phyloP scores from a whole-genome alignment of 257 asterid genomes.

The Anisodus acutangulus region DNA sequence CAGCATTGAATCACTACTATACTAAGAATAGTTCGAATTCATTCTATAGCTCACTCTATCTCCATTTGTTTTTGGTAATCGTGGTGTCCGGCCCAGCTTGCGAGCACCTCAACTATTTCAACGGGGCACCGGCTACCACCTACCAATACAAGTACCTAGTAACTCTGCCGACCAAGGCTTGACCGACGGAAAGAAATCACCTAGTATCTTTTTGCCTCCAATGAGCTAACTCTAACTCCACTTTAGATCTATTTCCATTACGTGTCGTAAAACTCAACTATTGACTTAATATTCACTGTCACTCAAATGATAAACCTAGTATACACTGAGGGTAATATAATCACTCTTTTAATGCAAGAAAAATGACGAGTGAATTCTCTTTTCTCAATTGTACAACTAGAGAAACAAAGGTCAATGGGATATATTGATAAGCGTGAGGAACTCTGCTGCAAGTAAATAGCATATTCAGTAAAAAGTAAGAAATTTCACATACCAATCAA shows the following conservation, averaged over 20 bases:
- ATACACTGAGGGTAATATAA: neutral
- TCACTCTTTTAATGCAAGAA: neutral
- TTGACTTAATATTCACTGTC: neutral
- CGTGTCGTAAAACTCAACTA: neutral
- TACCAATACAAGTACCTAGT: neutral
- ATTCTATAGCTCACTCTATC: neutral
- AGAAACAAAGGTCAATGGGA: neutral
- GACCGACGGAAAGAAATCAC: neutral
- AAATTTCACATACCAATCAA: slow-evolving; percentile 69
- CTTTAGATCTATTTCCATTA: neutral
- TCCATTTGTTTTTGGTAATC: neutral
- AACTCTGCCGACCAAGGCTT: neutral
- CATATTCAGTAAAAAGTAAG: neutral
- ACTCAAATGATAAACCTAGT: slow-evolving; percentile 11
- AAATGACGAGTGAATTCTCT: neutral
- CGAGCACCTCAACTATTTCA: neutral
- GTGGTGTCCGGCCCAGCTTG: neutral
- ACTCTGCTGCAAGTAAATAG: neutral
- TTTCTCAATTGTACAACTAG: slow-evolving; percentile 18
- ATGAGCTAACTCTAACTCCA: neutral
- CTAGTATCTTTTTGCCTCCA: neutral
- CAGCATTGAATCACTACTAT: neutral
- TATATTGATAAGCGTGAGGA: neutral
- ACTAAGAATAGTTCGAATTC: neutral
- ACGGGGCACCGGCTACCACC: neutral